phyloP scores from a whole-genome alignment of 805 yeast genomes.

The Yarrowia bubula region DNA sequence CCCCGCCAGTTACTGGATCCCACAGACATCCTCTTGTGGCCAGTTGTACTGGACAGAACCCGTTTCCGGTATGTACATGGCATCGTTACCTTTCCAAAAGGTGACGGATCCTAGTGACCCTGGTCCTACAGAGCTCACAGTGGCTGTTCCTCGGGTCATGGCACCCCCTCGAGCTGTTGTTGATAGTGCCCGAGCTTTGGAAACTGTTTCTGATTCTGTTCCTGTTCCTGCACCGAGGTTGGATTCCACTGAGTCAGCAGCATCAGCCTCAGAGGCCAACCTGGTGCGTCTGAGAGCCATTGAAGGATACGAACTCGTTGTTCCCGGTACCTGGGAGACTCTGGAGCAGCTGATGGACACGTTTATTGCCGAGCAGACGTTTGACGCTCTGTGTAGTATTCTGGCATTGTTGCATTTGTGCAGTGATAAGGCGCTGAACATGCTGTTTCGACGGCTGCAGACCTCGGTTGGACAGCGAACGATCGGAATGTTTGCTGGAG shows the following conservation, averaged over 20 bases:
- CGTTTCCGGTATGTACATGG: constrained; percentile 6
- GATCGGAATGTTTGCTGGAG: constrained; percentile 6
- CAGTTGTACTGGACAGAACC: constrained; percentile 29
- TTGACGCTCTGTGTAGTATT: background rate
- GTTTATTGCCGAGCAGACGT: constrained; percentile 2
- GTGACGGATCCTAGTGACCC: constrained; percentile 13
- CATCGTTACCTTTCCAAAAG: constrained; percentile 20
- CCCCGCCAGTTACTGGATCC: constrained; percentile 39
- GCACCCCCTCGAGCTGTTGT: background rate
- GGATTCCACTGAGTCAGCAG: constrained; percentile 1
- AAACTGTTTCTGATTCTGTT: background rate
- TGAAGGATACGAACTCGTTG: constrained; percentile 14
- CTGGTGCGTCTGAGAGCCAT: constrained; percentile 15
- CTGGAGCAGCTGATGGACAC: constrained; percentile 22
- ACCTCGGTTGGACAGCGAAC: constrained; percentile 3
- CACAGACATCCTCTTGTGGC: constrained; percentile 35
- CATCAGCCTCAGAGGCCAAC: constrained; percentile 8
- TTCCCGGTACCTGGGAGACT: constrained; percentile 13
- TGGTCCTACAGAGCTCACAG: constrained; percentile 5
- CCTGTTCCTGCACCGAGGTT: background rate
- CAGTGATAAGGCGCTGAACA: background rate
- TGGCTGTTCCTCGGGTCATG: background rate
- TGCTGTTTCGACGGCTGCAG: constrained; percentile 16
- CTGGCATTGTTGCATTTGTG: constrained; percentile 3
- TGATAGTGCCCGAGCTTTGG: background rate